Base-by-base conservation (phyloP, 2,329 filamentous ascomycete genomes). In the Grosmannia penicillata region DNA sequence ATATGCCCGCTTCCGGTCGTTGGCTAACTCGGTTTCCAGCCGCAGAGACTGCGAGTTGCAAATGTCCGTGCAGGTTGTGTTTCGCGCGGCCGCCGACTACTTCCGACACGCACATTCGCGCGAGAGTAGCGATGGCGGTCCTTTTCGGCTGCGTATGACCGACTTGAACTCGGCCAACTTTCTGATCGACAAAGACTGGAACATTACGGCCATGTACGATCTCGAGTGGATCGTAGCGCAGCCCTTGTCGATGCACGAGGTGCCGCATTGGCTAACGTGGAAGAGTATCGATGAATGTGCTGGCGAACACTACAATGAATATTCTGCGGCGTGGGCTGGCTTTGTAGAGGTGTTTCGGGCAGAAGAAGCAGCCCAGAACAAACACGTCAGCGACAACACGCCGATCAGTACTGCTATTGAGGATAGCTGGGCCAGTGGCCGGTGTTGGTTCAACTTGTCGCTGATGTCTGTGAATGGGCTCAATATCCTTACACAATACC, bases 121-220 rank as follows among this genome's bases (percentile, higher is more conserved):
- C 24, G 24, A 25, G 24, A 25, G 24, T 25, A 11, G 11, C 24
- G 24, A 18, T 33, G 19, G 18, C 8, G 26, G 26, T n/a, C 50
- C 50, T 2, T 56, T 50, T 37, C 27, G 37, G 41, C 46, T 55
- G 19, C 40, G 47, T 25, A 40, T 56, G 41, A 53, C 49, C 29
- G 52, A 57, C 40, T 36, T 53, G 32, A 48, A 55, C 44, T 31
- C 32, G 18, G 51, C 48, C 33, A 56, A 56, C 35, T 49, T 56
- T 32, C 49, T 56, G 28, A 50, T 56, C 31, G 53, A 58, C 43
- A 38, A 51, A 41, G 38, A 53, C 33, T 53, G 51, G 52, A 56
- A 57, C 36, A 45, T 56, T 29, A 56, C 49, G 21, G 48, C 49
- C 43, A 36, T 56, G 4, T 51, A 55, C n/a, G 53, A 57, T 38